Evolutionary conservation across 768 basidiomycete genomes (phyloP), one percentile per base, ranked within the genome.

Genomic region (Lentinula sp.): DNA sequence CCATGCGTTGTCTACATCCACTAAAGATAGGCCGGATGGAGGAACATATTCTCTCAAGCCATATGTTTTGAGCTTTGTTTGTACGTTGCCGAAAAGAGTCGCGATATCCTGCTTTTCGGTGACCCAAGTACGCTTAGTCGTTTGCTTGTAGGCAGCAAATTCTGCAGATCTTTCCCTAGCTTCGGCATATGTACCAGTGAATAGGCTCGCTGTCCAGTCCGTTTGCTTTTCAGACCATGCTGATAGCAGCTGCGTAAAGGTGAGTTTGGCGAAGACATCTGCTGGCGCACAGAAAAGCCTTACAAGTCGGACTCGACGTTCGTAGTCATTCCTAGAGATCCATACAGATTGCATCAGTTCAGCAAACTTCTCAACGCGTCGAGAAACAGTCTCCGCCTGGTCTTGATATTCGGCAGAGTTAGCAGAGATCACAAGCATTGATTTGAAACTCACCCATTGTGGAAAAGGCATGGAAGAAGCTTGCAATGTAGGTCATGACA

Each of bases 401-500:
- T 98, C 96, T 97, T 64, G 23, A 9, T 23, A 32, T 39, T 28
- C 18, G 40, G 46, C 16, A 35, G 53, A 15, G 46, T 67, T 45
- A 63, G 60, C 61, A 46, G 63, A 43, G n/a, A 39, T 50, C 4
- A n/a, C 45, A 18, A 6, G 39, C 32, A 11, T 7, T 18, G 31
- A 63, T 55, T 35, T 39, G 39, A 46, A 18, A 73, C 84, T 55
- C 65, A 95, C 95, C 93, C 89, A 97, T 95, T 0, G 92, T 88
- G 0, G 95, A 96, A 72, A 99, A 99, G 0, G 96, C 95, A 70
- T 98, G 97, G 80, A 99, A 99, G 75, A 83, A 98, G 67, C 92
- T 92, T 37, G 97, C 97, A 50, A 99, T 89, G 66, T 98, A 98
- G 4, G 95, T 98, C 93, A 98, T 98, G 10, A 98, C 92, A 72